Conservation (phyloP, 2,329 filamentous ascomycete genomes). For the Myriosclerotinia curreyana region DNA sequence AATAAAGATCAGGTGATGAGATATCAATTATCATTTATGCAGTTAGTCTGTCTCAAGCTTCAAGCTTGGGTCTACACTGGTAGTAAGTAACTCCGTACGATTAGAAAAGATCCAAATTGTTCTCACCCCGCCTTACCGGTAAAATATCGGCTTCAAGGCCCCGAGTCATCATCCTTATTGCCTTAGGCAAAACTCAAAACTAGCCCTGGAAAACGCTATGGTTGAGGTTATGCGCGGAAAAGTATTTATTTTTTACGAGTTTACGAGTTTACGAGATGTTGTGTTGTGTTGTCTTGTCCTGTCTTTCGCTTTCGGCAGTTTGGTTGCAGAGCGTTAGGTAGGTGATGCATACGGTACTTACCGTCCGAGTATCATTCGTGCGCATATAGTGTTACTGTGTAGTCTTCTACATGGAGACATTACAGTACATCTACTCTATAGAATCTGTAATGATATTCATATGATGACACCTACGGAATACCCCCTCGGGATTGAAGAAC, state of each 20-base stretch:
- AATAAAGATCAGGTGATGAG: conserved; percentile 4
- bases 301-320: conserved; percentile 8
- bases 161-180: neutral
- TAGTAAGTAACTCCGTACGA: no score
- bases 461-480: neutral
- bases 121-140: conserved; percentile 13
- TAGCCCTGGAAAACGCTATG: neutral
- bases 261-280: neutral
- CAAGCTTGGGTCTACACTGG: no score
- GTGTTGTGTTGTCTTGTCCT: neutral
- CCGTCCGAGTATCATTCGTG: neutral
- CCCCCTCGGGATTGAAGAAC: no score
- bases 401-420: neutral
- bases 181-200: neutral
- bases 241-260: neutral
- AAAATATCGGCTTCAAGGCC: neutral
- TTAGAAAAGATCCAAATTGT: conserved; percentile 9
- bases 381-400: neutral
- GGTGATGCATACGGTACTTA: neutral
- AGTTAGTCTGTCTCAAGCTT: conserved; percentile 10
- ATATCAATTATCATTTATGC: conserved; percentile 8
- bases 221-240: neutral
- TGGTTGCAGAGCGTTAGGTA: neutral
- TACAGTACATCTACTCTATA: neutral
- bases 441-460: neutral